Evolutionary conservation across 768 basidiomycete genomes (phyloP), one percentile per base, ranked within the genome.

Genomic region (Trametes villosa): DNA sequence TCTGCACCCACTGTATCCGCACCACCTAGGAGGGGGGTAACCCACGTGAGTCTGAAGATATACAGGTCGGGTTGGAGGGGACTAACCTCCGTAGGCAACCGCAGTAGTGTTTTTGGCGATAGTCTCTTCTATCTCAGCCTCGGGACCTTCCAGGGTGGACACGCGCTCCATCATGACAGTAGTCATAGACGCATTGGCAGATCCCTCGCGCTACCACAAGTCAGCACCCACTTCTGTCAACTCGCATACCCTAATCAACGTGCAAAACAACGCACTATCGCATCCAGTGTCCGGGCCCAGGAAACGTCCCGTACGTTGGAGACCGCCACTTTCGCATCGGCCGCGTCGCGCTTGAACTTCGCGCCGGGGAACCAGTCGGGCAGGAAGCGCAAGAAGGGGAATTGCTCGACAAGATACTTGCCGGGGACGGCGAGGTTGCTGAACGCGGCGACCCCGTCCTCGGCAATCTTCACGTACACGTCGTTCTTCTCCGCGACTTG

Each of bases 301-400:
- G 42, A 20, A 9, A 44, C 18, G 42, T 44, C 42, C 24, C 42
- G 42, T 15, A 44, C 17, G 9, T 44, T 44, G 20, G 4, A 4
- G 5, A 57, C 34, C 13, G 18, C 49, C 13, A 53, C 40, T 18
- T 51, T 54, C 60, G 57, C 63, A 1, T 6, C 34, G 2, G 7
- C 36, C 6, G 62, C 64, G n/a, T 57, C 33, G 15, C 50, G 53
- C 33, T 63, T 57, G 63, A 71, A 71, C 0, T 47, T 40, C 2
- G 69, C 67, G 4, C 67, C 69, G 2, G 69, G 70, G 49, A 71
- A 56, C 70, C 70, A 71, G 20, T 15, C 20, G 0, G 70, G 70
- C 18, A 69, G 20, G 33, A 68, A 56, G 29, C 59, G 60, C n/a
- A 68, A 41, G 13, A 53, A 13, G 4, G 58, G 58, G 4, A 59